phyloP scores from a whole-genome alignment of 2,329 filamentous ascomycete species.

The Ascochyta koolunga region DNA sequence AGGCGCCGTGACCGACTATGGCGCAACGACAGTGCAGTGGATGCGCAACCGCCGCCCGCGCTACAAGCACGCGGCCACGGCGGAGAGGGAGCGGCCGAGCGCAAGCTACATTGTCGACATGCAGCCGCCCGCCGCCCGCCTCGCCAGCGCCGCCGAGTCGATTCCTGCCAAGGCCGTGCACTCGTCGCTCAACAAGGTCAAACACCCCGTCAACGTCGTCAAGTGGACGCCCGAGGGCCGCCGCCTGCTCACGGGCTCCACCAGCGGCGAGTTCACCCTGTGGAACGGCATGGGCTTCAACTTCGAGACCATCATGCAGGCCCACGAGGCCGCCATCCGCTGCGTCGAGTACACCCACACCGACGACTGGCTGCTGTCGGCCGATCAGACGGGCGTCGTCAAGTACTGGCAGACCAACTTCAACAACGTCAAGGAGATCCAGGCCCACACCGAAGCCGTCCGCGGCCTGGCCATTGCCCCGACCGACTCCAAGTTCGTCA shows the following conservation, averaged over 20 bases:
- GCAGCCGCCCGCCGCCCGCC: conserved; percentile 79
- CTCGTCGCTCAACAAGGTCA: conserved; percentile 97
- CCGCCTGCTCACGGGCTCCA: conserved; percentile 87
- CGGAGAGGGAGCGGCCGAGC: conserved; percentile 84
- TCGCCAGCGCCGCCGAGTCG: conserved; percentile 77
- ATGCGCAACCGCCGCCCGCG: conserved; percentile 80
- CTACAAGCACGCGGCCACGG: conserved; percentile 72
- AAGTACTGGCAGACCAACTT: conserved; percentile 99
- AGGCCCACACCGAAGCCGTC: conserved; percentile 88
- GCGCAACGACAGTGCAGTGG: conserved; percentile 88
- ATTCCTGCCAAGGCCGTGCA: conserved; percentile 95
- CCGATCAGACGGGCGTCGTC: conserved; percentile 91
- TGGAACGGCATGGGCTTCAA: conserved; percentile 99
- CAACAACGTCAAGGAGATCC: conserved; percentile 95
- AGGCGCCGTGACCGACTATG: conserved; percentile 94
- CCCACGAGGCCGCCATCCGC: conserved; percentile 86
- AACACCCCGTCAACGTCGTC: conserved; percentile 95
- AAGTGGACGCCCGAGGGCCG: conserved; percentile 97
- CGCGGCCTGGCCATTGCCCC: conserved; percentile 92
- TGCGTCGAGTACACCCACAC: conserved; percentile 89
- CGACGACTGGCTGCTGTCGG: conserved; percentile 95
- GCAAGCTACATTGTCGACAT: conserved; percentile 92
- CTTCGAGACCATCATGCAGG: conserved; percentile 99
- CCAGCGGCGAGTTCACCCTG: conserved; percentile 95
- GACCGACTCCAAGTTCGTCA: conserved; percentile 94